These are phyloP conservation scores for Coemansia sp. DNA, from an alignment of 192 early-diverging fungal genomes.

Conservation along the genomic window DNA sequence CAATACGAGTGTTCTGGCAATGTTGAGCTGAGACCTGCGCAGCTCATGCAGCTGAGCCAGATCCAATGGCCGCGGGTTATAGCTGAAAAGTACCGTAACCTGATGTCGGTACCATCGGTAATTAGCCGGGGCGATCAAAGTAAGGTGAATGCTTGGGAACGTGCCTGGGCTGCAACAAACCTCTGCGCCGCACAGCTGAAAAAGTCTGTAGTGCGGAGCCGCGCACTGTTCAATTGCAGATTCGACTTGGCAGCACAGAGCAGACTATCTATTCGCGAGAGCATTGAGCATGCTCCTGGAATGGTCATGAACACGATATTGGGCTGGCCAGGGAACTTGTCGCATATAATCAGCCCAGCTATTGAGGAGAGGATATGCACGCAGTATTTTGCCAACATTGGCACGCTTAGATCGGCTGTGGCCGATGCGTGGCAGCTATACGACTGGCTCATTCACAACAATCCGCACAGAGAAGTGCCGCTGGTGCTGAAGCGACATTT, in stretches of 20 bases:
- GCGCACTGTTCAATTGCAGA: slow-evolving; percentile 20
- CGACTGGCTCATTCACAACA: slow-evolving; percentile 28
- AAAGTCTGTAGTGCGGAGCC: slow-evolving; percentile 13
- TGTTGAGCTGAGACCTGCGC: slow-evolving; percentile 18
- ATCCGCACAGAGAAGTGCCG: slow-evolving; percentile 7
- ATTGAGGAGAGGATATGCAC: slow-evolving; percentile 1
- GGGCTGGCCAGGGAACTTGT: slow-evolving; percentile 34
- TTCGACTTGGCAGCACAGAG: slow-evolving; percentile 17
- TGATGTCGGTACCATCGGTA: slow-evolving; percentile 10
- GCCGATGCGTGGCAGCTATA: slow-evolving; percentile 45
- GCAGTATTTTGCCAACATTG: slow-evolving; percentile 17
- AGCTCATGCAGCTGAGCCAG: slow-evolving; percentile 27
- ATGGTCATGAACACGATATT: slow-evolving; percentile 35
- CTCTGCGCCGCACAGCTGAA: slow-evolving; percentile 24
- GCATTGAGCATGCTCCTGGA: slow-evolving; percentile 37
- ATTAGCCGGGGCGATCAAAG: neutral
- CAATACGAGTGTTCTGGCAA: neutral
- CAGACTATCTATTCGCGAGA: slow-evolving; percentile 16
- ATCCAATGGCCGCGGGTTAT: slow-evolving; percentile 42
- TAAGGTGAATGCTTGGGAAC: slow-evolving; percentile 8
- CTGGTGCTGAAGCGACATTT: neutral
- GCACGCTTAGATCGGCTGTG: slow-evolving; percentile 11
- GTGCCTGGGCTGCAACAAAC: slow-evolving; percentile 30
- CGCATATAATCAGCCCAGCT: slow-evolving; percentile 16
- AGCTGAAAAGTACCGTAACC: slow-evolving; percentile 19